phyloP scores from a whole-genome alignment of 345 rosid genomes.

The Salix udensis region DNA sequence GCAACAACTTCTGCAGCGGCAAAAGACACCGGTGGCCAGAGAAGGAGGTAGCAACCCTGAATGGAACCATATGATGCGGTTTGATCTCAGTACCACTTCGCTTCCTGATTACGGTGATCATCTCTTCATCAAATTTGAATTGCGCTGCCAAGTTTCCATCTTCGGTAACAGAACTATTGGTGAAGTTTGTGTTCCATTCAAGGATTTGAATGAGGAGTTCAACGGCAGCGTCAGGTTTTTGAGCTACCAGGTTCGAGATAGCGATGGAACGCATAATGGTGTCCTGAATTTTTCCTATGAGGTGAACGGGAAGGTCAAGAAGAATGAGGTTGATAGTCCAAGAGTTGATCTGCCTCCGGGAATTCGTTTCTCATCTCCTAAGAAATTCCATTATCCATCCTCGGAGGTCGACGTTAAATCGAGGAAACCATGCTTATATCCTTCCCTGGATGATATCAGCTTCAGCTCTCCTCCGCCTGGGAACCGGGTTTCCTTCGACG shows the following conservation, averaged over 20 bases:
- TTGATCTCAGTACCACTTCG: constrained; percentile 28
- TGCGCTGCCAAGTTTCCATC: constrained; percentile 19
- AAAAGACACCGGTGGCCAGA: constrained; percentile 29
- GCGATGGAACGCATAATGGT: constrained; percentile 43
- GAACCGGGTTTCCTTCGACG: constrained; percentile 3
- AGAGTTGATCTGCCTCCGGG: not conserved
- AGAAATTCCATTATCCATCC: constrained; percentile 14
- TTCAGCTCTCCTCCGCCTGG: constrained; percentile 16
- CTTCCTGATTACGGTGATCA: not conserved
- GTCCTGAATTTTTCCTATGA: constrained; percentile 35
- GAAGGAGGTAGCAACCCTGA: constrained; percentile 39
- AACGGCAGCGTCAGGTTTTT: constrained; percentile 28
- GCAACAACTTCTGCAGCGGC: constrained; percentile 21
- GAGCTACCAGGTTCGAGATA: constrained; percentile 28
- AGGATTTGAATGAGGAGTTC: constrained; percentile 39
- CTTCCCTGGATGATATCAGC: constrained; percentile 7
- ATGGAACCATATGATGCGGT: constrained; percentile 41
- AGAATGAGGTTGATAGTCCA: not conserved
- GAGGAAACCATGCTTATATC: not conserved
- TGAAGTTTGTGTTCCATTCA: constrained; percentile 30
- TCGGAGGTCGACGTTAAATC: not conserved
- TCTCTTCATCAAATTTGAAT: constrained; percentile 33
- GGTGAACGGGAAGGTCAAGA: constrained; percentile 13
- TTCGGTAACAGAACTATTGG: constrained; percentile 34
- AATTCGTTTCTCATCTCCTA: not conserved